phyloP scores from a whole-genome alignment of 768 basidiomycete species.

The Omphalotus guepiniiformis region DNA sequence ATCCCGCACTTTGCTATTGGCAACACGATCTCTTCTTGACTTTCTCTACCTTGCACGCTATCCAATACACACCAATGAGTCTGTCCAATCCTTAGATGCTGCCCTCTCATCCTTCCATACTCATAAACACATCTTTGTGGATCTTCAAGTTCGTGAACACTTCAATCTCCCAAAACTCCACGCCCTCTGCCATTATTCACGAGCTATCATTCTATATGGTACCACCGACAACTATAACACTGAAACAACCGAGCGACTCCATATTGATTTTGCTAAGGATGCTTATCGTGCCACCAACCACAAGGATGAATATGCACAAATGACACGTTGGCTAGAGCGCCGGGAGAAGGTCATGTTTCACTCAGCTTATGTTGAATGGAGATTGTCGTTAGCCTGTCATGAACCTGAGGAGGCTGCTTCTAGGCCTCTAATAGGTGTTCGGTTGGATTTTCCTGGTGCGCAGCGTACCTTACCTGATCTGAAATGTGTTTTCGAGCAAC shows the following conservation, averaged over 20 bases:
- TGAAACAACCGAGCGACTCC: constrained; percentile 21
- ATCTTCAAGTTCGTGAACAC: constrained; percentile 19
- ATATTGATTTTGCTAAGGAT: constrained; percentile 21
- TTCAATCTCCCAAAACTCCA: constrained; percentile 27
- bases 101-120: constrained; percentile 26
- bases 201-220: constrained; percentile 18
- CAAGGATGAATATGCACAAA: constrained; percentile 21
- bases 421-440: background rate
- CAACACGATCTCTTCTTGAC: constrained; percentile 26
- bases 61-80: constrained; percentile 19
- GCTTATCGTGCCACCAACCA: constrained; percentile 20
- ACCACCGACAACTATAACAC: constrained; percentile 23
- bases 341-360: background rate
- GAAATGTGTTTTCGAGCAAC: background rate
- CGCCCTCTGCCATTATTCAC: constrained; percentile 16
- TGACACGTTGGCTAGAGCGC: constrained; percentile 5
- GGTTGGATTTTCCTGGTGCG: background rate
- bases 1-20: constrained; percentile 10
- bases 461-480: background rate
- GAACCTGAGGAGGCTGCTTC: background rate
- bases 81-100: constrained; percentile 16
- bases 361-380: constrained; percentile 1
- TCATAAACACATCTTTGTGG: constrained; percentile 26
- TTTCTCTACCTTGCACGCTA: constrained; percentile 31
- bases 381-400: background rate